Evolutionary conservation across 768 basidiomycete genomes (phyloP).

Genomic region (Mycena capillaripes): DNA sequence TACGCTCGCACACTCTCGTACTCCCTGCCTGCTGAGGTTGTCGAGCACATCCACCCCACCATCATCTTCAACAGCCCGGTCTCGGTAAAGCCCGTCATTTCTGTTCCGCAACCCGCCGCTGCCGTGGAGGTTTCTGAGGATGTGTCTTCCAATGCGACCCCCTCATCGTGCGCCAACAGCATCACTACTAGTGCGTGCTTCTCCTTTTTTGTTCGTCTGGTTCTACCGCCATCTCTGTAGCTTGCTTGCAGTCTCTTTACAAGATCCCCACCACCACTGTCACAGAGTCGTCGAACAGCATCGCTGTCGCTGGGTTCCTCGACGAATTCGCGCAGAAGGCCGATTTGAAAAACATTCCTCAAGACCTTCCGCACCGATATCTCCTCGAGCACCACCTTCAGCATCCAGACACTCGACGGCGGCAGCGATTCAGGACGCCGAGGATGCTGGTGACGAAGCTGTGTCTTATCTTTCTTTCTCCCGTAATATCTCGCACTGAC

Average conservation of each 20-base stretch:
- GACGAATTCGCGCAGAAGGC: constrained; percentile 2
- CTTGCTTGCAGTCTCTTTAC: constrained; percentile 46
- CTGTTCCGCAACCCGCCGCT: constrained; percentile 5
- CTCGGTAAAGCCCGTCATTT: constrained; percentile 37
- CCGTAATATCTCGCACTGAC: not conserved
- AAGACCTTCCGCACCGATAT: constrained; percentile 33
- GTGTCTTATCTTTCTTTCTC: not conserved
- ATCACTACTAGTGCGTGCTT: not conserved
- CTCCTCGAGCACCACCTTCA: constrained; percentile 31
- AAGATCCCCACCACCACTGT: constrained; percentile 48
- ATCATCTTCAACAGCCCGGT: constrained; percentile 38
- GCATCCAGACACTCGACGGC: constrained; percentile 23
- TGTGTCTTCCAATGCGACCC: not conserved
- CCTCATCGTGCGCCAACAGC: not conserved
- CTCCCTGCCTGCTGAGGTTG: constrained; percentile 50
- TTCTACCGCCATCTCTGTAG: not conserved
- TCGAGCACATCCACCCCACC: constrained; percentile 52
- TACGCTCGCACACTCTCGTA: constrained; percentile 51
- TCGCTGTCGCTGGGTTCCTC: constrained; percentile 40
- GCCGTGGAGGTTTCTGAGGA: too few relatives aligned
- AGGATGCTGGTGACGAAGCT: constrained; percentile 32
- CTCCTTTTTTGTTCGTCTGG: not conserved
- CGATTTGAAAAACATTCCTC: constrained; percentile 36
- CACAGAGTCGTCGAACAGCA: constrained; percentile 39
- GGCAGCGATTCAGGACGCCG: constrained; percentile 19